A percentile compares a stretch with the other conserved stretches of the same genome.
These are phyloP conservation scores for Albatrellus sp. DNA, from an alignment of 1,284 basidiomycete species.

Conservation along the genomic window DNA sequence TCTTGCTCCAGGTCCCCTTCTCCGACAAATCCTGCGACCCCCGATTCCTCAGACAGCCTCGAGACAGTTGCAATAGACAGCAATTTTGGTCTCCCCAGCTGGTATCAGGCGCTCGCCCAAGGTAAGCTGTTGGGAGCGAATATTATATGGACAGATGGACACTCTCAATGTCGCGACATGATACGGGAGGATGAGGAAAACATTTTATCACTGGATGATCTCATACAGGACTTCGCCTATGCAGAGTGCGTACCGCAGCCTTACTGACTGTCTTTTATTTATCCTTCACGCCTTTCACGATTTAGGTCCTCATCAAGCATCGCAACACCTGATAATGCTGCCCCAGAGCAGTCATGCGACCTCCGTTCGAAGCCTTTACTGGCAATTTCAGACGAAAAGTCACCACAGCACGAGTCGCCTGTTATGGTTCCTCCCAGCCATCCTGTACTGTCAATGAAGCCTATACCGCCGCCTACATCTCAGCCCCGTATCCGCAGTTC, in stretches of 20 bases:
- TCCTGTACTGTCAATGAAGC: conserved; percentile 32
- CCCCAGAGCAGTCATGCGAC: not conserved
- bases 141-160: conserved; percentile 17
- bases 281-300: conserved; percentile 4
- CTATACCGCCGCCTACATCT: conserved; percentile 46
- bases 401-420: conserved; percentile 5
- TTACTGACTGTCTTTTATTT: not conserved
- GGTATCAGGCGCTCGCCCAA: conserved; percentile 40
- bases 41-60: conserved; percentile 44
- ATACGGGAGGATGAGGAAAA: conserved; percentile 27
- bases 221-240: conserved; percentile 58
- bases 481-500: conserved; percentile 33
- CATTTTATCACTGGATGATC: conserved; percentile 54
- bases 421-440: conserved; percentile 15
- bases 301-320: conserved; percentile 1
- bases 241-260: conserved; percentile 44
- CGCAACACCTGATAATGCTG: not conserved
- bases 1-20: conserved; percentile 57
- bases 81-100: conserved; percentile 39
- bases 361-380: conserved; percentile 1
- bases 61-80: conserved; percentile 36
- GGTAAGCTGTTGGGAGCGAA: conserved; percentile 22
- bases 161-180: conserved; percentile 13
- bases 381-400: conserved; percentile 4
- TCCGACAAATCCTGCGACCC: conserved; percentile 58